phyloP scores from a whole-genome alignment of 441 rosid species.

The Flueggea neowawraea region DNA sequence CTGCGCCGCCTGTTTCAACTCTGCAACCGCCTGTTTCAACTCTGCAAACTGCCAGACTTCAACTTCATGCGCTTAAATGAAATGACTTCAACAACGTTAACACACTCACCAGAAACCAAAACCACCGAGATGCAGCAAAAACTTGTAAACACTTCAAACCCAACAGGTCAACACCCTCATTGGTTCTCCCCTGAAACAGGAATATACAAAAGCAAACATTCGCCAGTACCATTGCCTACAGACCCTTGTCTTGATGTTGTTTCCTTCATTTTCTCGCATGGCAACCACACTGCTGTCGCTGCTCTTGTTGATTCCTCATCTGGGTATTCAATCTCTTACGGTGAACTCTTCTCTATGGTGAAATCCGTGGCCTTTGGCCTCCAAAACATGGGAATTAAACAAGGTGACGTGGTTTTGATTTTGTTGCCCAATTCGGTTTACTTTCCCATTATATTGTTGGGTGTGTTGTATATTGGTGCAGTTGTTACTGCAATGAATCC shows the following conservation, averaged over 20 bases:
- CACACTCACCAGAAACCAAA: too few species aligned
- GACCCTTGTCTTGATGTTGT: slow-evolving; percentile 55
- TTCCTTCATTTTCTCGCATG: slow-evolving; percentile 57
- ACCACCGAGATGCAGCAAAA: too few species aligned
- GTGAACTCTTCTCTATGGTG: slow-evolving; percentile 40
- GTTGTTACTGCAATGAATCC: slow-evolving; percentile 73
- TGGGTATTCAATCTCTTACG: slow-evolving; percentile 60
- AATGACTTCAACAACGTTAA: too few species aligned
- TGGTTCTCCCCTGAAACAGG: slow-evolving; percentile 72
- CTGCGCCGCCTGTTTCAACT: too few species aligned
- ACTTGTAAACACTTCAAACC: too few species aligned
- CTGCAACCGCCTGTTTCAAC: too few species aligned
- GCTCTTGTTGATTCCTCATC: slow-evolving; percentile 61
- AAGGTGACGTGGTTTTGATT: slow-evolving; percentile 69
- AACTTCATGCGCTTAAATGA: too few species aligned
- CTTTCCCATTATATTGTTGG: slow-evolving; percentile 62
- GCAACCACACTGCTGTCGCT: slow-evolving; percentile 30
- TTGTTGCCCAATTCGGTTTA: slow-evolving; percentile 68
- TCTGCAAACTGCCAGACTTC: too few species aligned
- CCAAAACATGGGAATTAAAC: slow-evolving; percentile 41
- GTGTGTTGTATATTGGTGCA: slow-evolving; percentile 56
- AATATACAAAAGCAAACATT: slow-evolving; percentile 53
- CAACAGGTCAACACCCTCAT: not conserved
- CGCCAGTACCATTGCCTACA: slow-evolving; percentile 43
- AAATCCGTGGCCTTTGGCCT: slow-evolving; percentile 57